These are phyloP conservation scores for Rhodamnia argentea DNA, from an alignment of 345 rosid species.

Conservation along the genomic window DNA sequence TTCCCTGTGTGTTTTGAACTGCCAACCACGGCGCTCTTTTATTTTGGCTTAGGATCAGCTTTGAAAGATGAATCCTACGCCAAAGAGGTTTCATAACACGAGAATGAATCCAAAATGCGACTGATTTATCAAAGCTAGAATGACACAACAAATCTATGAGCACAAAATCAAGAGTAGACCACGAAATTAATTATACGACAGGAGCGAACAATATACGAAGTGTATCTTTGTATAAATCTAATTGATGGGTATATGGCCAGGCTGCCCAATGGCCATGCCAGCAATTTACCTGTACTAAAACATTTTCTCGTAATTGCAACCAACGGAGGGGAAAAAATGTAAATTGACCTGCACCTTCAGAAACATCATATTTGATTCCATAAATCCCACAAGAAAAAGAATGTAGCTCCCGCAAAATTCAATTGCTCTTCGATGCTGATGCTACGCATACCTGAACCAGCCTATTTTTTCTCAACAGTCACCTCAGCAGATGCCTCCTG, in stretches of 20 bases:
- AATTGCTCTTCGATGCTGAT: not conserved
- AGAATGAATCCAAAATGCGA: not conserved
- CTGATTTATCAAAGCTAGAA: not conserved
- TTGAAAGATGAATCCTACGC: not conserved
- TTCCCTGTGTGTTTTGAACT: not conserved
- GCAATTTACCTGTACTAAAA: not conserved
- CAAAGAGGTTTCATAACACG: not conserved
- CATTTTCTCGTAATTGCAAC: not conserved
- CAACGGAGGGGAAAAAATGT: not conserved
- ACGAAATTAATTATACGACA: not conserved
- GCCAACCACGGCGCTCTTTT: not conserved
- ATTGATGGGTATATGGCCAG: not conserved
- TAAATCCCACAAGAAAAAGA: not conserved
- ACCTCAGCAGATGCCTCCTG: constrained; percentile 8
- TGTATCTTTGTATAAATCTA: not conserved
- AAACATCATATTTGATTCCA: not conserved
- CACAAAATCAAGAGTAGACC: not conserved
- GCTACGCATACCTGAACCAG: not conserved
- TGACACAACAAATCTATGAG: not conserved
- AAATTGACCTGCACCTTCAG: not conserved
- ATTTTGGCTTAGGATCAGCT: not conserved
- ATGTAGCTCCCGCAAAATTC: not conserved
- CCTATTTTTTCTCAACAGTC: constrained; percentile 2
- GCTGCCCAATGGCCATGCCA: not conserved
- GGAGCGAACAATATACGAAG: not conserved